phyloP scores from a whole-genome alignment of 371 early-diverging fungal species.

The Gilbertella persicaria region DNA sequence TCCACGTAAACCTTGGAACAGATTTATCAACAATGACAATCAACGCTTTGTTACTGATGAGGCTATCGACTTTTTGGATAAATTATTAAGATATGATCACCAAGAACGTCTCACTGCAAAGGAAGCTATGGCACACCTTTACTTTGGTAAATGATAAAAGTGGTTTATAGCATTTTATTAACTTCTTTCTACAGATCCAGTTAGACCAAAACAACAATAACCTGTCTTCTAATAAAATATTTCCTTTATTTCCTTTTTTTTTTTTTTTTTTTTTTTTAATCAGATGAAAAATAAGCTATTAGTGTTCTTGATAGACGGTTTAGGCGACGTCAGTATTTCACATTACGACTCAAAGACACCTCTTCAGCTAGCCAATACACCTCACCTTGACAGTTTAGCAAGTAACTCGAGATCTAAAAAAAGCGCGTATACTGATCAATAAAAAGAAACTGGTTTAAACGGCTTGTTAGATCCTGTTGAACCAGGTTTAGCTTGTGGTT shows the following conservation, averaged over 20 bases:
- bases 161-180: neutral
- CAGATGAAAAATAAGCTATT: conserved; percentile 33
- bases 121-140: conserved; percentile 96
- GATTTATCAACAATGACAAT: conserved; percentile 90
- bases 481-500: conserved; percentile 59
- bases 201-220: conserved; percentile 5
- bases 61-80: conserved; percentile 94
- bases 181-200: conserved; percentile 7
- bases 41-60: conserved; percentile 84
- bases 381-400: conserved; percentile 47
- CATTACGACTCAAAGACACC: conserved; percentile 37
- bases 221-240: neutral
- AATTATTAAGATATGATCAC: conserved; percentile 96
- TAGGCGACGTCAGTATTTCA: conserved; percentile 48
- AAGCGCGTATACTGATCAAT: too few relatives aligned
- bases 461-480: conserved; percentile 59
- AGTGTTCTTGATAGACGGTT: conserved; percentile 52
- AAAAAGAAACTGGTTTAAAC: conserved; percentile 36
- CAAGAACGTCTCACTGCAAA: conserved; percentile 94
- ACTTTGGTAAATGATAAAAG: conserved; percentile 67
- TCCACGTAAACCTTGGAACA: conserved; percentile 91
- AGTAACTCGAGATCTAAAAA: conserved; percentile 17
- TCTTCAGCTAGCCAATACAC: conserved; percentile 41
- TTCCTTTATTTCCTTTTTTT: neutral
- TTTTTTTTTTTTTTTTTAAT: neutral